A percentile compares a stretch with the other conserved stretches of the same genome.
These are phyloP conservation scores for Tulasnella sp. DNA, from an alignment of 768 basidiomycete species.

Conservation along the genomic window DNA sequence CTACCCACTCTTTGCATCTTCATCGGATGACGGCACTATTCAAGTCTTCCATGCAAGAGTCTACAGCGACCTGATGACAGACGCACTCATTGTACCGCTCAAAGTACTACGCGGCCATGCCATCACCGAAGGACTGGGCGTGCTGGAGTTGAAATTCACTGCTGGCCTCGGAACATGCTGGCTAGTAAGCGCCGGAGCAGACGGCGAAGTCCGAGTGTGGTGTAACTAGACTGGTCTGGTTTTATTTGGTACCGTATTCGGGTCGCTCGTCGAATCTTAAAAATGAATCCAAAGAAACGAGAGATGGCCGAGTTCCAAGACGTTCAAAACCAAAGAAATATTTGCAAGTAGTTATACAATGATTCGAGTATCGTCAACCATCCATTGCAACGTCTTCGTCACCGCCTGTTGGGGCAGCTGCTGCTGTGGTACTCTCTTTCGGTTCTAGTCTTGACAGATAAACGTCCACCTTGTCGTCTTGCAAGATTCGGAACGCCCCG, in stretches of 20 bases:
- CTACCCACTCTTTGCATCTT: slow-evolving; percentile 93
- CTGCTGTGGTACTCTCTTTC: slow-evolving; percentile 48
- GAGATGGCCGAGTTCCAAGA: neutral
- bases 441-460: slow-evolving; percentile 76
- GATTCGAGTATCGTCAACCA: slow-evolving; percentile 40
- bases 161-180: slow-evolving; percentile 49
- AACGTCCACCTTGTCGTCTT: slow-evolving; percentile 68
- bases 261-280: neutral
- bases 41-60: slow-evolving; percentile 96
- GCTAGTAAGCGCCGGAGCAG: slow-evolving; percentile 89
- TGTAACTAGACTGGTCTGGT: slow-evolving; percentile 17
- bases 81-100: slow-evolving; percentile 94
- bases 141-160: slow-evolving; percentile 80
- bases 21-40: slow-evolving; percentile 94
- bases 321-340: neutral
- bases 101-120: slow-evolving; percentile 94
- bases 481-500: slow-evolving; percentile 78
- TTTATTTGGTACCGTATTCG: neutral
- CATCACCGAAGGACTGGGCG: slow-evolving; percentile 80
- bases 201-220: slow-evolving; percentile 86
- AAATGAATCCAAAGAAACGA: neutral
- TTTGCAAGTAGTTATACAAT: neutral
- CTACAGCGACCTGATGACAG: slow-evolving; percentile 92
- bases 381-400: slow-evolving; percentile 88
- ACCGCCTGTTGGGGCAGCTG: slow-evolving; percentile 39